Conservation (phyloP, 352 stramenopile genomes). For the Aphanomyces astaci region DNA sequence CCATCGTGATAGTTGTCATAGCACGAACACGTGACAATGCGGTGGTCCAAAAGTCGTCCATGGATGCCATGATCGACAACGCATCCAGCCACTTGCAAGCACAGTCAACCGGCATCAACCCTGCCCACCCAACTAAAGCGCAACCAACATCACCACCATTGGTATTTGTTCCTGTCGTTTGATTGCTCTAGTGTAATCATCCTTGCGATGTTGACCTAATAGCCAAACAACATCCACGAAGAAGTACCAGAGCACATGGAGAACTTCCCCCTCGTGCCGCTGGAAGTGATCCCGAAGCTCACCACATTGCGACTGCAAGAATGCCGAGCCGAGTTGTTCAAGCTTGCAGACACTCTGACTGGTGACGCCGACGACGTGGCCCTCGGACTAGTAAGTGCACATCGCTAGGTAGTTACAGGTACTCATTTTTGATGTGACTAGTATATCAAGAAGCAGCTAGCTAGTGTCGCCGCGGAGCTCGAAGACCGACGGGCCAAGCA, state of each 20-base stretch:
- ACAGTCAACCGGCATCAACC: background rate
- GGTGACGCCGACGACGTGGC: slow-evolving; percentile 36
- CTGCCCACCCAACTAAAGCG: background rate
- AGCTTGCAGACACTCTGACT: slow-evolving; percentile 36
- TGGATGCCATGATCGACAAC: slow-evolving; percentile 9
- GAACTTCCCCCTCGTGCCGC: slow-evolving; percentile 54
- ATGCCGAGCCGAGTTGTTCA: slow-evolving; percentile 33
- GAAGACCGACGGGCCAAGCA: slow-evolving; percentile 45
- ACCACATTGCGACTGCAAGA: slow-evolving; percentile 34
- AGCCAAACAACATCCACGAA: background rate
- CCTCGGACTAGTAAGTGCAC: slow-evolving; percentile 32
- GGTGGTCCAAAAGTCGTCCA: background rate
- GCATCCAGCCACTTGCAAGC: background rate
- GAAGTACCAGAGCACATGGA: slow-evolving; percentile 36
- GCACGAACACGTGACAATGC: background rate
- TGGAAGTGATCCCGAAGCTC: slow-evolving; percentile 47
- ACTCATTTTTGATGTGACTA: too few relatives aligned
- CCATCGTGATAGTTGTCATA: background rate
- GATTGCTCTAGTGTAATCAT: too few relatives aligned
- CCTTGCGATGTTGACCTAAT: too few relatives aligned
- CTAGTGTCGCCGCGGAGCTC: slow-evolving; percentile 42
- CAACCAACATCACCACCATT: too few relatives aligned
- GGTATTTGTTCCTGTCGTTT: too few relatives aligned
- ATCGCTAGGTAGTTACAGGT: too few relatives aligned
- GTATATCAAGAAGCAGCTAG: slow-evolving; percentile 50